Evolutionary conservation across 495 filamentous ascomycete species (phyloP), one percentile per base, ranked within the genome.

Genomic region (Penicillium antarcticum): DNA sequence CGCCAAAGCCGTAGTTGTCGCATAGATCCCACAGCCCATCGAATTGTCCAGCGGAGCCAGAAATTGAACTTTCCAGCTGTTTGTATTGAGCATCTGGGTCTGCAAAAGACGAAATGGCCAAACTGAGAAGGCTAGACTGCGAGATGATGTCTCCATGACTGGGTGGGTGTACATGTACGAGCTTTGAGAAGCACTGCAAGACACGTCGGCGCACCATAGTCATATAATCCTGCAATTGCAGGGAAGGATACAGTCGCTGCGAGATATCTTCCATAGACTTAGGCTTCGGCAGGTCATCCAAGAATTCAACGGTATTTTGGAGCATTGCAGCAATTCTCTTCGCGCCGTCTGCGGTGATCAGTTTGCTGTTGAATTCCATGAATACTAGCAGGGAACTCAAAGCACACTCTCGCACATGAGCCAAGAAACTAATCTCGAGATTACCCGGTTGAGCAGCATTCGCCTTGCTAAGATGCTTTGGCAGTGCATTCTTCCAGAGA

Each of bases 401-500:
- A 16, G 94, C 91, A 69, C 92, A 99, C 73, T 99, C 94, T 53
- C 95, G 81, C 14, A 99, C 91, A 67, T 97, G 95, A 3, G 91
- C 86, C 3, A 99, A 77, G 60, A 96, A 99, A 34, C 88, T 95
- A 12, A 91, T 84, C 65, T 99, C 95, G 8, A 97, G 71, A 45
- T 87, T 77, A 48, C 86, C 88, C 10, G 91, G 80, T 63, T 94
- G 84, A 5, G 84, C 82, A 40, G 86, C 87, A 47, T 92, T 92
- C 52, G 97, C 92, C 68, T 88, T 94, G 19, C 88, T 83, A 10
- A 97, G 63, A n/a, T 95, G 92, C 59, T 91, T 96, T 4, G 94
- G 94, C 31, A 99, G 73, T 3, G 94, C 92, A 70, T 96, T 97
- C 66, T 95, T 96, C 94, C 94, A 99, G 11, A 99, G 77, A n/a